phyloP scores from a whole-genome alignment of 208 protist genomes.

The Leishmania guyanensis region DNA sequence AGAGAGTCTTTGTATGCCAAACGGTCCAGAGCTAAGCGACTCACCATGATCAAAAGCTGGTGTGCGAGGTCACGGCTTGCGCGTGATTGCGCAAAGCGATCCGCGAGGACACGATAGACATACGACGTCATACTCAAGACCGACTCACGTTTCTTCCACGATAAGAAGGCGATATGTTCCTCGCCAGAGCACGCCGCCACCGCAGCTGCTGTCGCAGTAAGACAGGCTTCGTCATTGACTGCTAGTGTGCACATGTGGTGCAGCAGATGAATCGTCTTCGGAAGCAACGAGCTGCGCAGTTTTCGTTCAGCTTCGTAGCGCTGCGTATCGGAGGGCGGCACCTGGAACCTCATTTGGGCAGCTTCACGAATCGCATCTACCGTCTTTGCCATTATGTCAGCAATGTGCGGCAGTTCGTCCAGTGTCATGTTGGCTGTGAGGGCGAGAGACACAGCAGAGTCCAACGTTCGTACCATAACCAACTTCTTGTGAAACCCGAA shows the following conservation, averaged over 20 bases:
- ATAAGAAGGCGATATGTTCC: constrained; percentile 1
- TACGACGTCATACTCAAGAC: not conserved
- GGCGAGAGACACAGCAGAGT: not conserved
- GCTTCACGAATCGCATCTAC: not conserved
- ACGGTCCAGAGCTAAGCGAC: constrained; percentile 11
- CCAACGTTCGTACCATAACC: not conserved
- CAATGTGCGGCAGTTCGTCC: constrained; percentile 1
- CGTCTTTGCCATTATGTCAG: not conserved
- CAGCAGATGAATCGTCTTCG: constrained; percentile 1
- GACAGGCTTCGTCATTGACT: not conserved
- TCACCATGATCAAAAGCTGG: constrained; percentile 32
- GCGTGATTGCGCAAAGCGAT: constrained; percentile 24
- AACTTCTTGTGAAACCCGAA: not conserved
- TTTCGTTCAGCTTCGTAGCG: constrained; percentile 5
- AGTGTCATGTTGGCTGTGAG: constrained; percentile 5
- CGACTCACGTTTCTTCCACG: not conserved
- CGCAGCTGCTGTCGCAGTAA: not conserved
- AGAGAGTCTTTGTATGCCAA: not conserved
- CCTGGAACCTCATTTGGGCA: not conserved
- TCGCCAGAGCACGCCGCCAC: constrained; percentile 8
- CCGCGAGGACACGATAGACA: constrained; percentile 29
- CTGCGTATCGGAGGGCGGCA: not conserved
- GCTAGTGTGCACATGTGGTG: constrained; percentile 5
- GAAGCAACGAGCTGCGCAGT: not conserved
- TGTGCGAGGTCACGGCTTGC: constrained; percentile 26